Base-by-base conservation (phyloP, 805 yeast species). In the Priceomyces castillae region DNA sequence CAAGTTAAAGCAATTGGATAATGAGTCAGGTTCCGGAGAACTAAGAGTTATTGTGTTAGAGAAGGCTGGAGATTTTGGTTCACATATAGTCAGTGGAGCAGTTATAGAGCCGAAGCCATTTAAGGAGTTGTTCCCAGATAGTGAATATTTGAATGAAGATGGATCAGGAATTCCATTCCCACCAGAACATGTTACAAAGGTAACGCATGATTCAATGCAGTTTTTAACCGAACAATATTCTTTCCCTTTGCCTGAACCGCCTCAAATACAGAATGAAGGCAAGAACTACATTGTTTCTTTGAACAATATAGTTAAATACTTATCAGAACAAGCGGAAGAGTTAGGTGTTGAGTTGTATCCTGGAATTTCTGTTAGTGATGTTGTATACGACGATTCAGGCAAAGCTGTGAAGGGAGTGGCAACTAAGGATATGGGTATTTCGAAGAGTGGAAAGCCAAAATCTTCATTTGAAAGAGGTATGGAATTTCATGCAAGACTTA, bases 301-400 rank as follows among this genome's bases (percentile, higher is more conserved):
- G 55, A 81, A 83, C 52, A 84, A 83, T 57, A 88, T 90, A 26
- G 90, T 85, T 22, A 83, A 82, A 57, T 81, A 88, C 74, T 71
- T 94, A 30, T 77, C 92, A 23, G 97, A 88, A 55, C 77, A 81
- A 58, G 99, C 99, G 4, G 97, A 88, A 64, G 95, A 85, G 50
- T 61, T 90, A 16, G 99, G 97, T 5, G 97, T 94, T 25, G 99
- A 94, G 62, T 67, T 92, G 10, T 94, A 90, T 61, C 94, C 97
- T 4, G 88, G 92, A 3, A 87, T 95, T 39, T 73, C 97, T 0
- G 97, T 90, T 11, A 74, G 84, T 41, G 95, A 88, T 55, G 70
- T 92, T 1, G 65, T 90, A 1, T 89, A 79, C 59, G 54, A 53
- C 41, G 78, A 77, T 36, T 62, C 69, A 9, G 79, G 83, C 36